phyloP scores from a whole-genome alignment of 2,329 filamentous ascomycete species.

The Cercospora brassicicola region DNA sequence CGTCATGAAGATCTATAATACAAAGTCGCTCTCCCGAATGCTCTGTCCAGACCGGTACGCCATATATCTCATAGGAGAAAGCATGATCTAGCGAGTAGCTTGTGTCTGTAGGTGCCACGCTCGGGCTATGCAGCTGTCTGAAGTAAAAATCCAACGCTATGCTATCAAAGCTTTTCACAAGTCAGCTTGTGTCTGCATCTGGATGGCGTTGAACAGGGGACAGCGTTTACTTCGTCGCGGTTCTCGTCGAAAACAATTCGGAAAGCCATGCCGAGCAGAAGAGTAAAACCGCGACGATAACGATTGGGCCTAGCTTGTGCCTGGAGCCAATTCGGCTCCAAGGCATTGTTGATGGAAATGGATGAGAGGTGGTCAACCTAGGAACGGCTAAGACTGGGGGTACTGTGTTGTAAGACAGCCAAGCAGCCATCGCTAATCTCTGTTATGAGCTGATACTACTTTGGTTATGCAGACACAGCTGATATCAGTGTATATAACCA shows the following conservation, averaged over 20 bases:
- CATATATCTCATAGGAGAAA: not conserved
- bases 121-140: not conserved
- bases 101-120: not conserved
- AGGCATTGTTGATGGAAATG: not conserved
- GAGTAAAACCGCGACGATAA: not conserved
- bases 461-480: not conserved
- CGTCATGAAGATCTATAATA: conserved; percentile 13
- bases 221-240: not conserved
- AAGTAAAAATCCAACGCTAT: conserved; percentile 2
- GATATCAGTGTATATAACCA: not conserved
- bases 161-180: not conserved
- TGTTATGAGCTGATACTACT: not conserved
- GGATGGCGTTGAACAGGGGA: not conserved
- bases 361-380: not conserved
- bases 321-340: not conserved
- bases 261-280: not conserved
- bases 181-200: not conserved
- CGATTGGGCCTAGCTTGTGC: not conserved
- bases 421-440: not conserved
- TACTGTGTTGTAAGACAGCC: not conserved
- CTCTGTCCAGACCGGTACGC: conserved; percentile 5
- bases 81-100: conserved; percentile 3
- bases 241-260: not conserved
- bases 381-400: not conserved
- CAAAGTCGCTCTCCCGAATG: conserved; percentile 3